Base-by-base conservation (phyloP, 2,329 filamentous ascomycete species). In the Uncinocarpus reesii region DNA sequence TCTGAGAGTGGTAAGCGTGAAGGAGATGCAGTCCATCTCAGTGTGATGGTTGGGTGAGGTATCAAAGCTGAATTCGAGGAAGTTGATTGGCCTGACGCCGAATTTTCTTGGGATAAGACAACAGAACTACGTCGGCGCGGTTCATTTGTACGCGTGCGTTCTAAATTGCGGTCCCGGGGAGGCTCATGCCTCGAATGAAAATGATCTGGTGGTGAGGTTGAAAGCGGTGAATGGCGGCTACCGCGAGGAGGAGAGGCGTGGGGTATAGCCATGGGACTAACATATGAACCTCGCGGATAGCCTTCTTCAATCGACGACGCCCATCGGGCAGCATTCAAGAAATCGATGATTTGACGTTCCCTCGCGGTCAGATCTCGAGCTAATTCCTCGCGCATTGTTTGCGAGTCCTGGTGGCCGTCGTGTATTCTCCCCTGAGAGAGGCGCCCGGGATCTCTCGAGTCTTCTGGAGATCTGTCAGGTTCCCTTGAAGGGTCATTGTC, bases 301-400 rank as follows among this genome's bases (percentile, higher is more conserved):
- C 52, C 52, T 42, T 53, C 54, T 44, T 56, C 53, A 47, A 49
- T 53, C 16, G 53, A 45, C 26, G 65, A 61, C 6, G 64, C 61
- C 62, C 62, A 69, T 34, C 66, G 62, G 34, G 65, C 64, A 18
- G 65, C 62, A 51, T 69, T 68, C 51, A 71, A 52, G 46, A 67
- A 68, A 40, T 70, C 66, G 50, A 70, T 62, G 28, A 71, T 66
- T 48, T 67, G 57, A 46, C 68, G 62, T 54, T 71, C 68, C 42
- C 66, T 61, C 46, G 69, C 65, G 2, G 62, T 65, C 41, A 70
- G 61, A 47, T 66, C 63, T 37, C 66, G 62, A 28, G 66, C 58
- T 35, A 47, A 48, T 41, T 56, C 62, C 45, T 69, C 66, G 29
- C 65, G 63, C 34, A 63, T 48, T 11, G 60, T 56, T 29, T 58